A percentile compares a stretch with the other conserved stretches of the same genome.
Evolutionary conservation across 306 rosid species (phyloP).

Genomic region (Erythrophleum fordii): DNA sequence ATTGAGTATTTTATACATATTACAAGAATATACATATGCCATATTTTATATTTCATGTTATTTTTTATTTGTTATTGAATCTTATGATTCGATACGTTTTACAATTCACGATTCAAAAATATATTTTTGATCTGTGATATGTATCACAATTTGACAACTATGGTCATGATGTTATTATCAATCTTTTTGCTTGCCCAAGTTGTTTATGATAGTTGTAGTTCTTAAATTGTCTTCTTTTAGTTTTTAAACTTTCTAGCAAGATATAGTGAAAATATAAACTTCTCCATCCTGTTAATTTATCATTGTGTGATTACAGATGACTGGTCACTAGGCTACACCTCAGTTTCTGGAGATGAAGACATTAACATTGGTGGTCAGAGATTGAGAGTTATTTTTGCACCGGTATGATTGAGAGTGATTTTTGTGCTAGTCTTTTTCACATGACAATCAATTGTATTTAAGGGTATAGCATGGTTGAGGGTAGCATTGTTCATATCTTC

Average conservation of each 20-base stretch:
- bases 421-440: constrained; percentile 67
- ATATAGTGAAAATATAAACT: constrained; percentile 1
- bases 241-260: constrained; percentile 1
- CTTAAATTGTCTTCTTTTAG: neutral
- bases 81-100: too few relatives aligned
- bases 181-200: constrained; percentile 11
- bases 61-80: too few relatives aligned
- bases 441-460: constrained; percentile 16
- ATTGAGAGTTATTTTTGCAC: constrained; percentile 67
- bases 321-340: constrained; percentile 76
- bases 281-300: constrained; percentile 10
- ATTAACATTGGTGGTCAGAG: constrained; percentile 72
- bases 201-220: neutral
- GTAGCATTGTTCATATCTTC: constrained; percentile 16
- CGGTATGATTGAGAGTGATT: constrained; percentile 65
- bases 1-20: too few relatives aligned
- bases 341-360: constrained; percentile 70
- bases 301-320: constrained; percentile 56
- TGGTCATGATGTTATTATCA: neutral
- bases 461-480: neutral
- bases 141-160: too few relatives aligned
- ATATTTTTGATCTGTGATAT: too few relatives aligned
- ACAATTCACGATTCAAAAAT: too few relatives aligned
- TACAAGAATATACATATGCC: too few relatives aligned
- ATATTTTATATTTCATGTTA: too few relatives aligned